Conservation (phyloP, 495 filamentous ascomycete genomes). For the Penicillium robsamsonii region DNA sequence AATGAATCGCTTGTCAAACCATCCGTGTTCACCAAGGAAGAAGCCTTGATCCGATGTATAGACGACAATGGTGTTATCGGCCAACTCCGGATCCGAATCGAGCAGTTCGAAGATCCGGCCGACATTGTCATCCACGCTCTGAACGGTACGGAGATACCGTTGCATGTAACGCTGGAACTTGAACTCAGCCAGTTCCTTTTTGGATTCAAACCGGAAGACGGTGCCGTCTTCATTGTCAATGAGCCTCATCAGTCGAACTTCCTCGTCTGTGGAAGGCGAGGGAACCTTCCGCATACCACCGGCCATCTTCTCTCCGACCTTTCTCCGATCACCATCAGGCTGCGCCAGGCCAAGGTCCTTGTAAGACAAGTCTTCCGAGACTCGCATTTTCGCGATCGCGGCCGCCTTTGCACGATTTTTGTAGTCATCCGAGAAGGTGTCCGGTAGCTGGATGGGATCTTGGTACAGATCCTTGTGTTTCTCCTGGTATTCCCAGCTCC, state of each 20-base stretch:
- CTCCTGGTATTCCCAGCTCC: slow-evolving; percentile 42
- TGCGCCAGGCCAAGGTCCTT: slow-evolving; percentile 43
- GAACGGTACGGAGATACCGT: slow-evolving; percentile 44
- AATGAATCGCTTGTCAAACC: slow-evolving; percentile 51
- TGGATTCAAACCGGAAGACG: slow-evolving; percentile 35
- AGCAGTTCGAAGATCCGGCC: slow-evolving; percentile 41
- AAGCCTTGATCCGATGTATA: slow-evolving; percentile 49
- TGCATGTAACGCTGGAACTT: slow-evolving; percentile 52
- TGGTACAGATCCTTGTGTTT: slow-evolving; percentile 42
- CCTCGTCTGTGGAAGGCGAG: slow-evolving; percentile 12
- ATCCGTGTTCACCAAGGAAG: slow-evolving; percentile 50
- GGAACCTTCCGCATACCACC: slow-evolving; percentile 36
- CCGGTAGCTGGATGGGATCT: slow-evolving; percentile 36
- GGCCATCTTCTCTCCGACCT: slow-evolving; percentile 32
- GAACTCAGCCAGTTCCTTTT: slow-evolving; percentile 40
- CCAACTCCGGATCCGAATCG: slow-evolving; percentile 28
- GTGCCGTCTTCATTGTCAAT: slow-evolving; percentile 42
- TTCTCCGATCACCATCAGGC: slow-evolving; percentile 33
- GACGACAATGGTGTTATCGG: slow-evolving; percentile 41
- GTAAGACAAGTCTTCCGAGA: slow-evolving; percentile 43
- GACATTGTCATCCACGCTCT: slow-evolving; percentile 44
- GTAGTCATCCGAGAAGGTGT: slow-evolving; percentile 46
- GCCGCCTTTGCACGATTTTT: slow-evolving; percentile 44
- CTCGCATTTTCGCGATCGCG: slow-evolving; percentile 40
- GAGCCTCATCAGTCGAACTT: slow-evolving; percentile 18